Base-by-base conservation (phyloP, 306 rosid species). In the Amphicarpaea edgeworthii region DNA sequence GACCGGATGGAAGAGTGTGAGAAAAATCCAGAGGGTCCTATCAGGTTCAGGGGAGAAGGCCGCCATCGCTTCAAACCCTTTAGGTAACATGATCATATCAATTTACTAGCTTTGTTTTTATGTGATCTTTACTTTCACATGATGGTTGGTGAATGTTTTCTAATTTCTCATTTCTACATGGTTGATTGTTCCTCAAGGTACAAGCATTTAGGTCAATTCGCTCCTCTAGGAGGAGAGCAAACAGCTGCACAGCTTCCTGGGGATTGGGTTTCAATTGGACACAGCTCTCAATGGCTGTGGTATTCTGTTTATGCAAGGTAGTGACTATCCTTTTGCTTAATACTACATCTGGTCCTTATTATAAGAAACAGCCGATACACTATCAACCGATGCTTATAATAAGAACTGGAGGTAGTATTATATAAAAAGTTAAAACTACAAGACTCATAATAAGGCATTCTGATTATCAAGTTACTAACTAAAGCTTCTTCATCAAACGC, bases 231-330 rank as follows among this genome's bases (percentile, higher is more conserved):
- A 51, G 98, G 98, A 73, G 98, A 94, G 76, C 93, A 94, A 82
- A 84, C 98, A 74, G 98, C 98, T 21, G 98, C 98, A 19, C 98
- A 94, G 64, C 96, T 94, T 81, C 98, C 98, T 11, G 96, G 97
- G 10, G 98, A 94, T 71, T 90, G 96, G 95, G 95, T 94, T 23
- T 94, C 97, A 19, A 92, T 94, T 65, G 98, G 98, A 75, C 93
- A 77, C 30, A 94, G 98, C 84, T 11, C 76, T 64, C 98, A 94
- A 87, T 94, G 98, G 98, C 84, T 94, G 64, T 94, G 98, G 98
- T 94, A 94, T 81, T 94, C 98, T 72, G 90, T 92, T 43, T 94
- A 94, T 79, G 93, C 98, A 51, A 94, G 92, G 98, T 94, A 84
- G 17, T 17, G 32, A 51, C 17, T 57, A 51, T 53, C 60, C 54